A percentile compares a stretch with the other conserved stretches of the same genome.
These are phyloP conservation scores for Diospyros lotus DNA, from an alignment of 148 eudicot species.

Conservation along the genomic window DNA sequence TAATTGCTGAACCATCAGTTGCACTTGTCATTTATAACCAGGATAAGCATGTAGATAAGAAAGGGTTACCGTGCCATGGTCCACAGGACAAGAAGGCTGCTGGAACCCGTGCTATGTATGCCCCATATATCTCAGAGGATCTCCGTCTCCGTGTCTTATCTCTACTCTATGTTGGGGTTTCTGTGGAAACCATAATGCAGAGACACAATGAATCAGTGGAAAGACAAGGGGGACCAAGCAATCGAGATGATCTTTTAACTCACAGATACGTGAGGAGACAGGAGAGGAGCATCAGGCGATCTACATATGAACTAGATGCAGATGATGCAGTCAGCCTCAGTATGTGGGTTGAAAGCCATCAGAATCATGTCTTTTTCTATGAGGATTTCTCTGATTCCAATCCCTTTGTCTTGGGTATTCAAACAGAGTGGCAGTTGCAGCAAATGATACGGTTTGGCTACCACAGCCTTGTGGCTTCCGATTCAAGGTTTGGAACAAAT, in stretches of 20 bases:
- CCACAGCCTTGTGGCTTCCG: conserved; percentile 64
- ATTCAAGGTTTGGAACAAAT: conserved; percentile 76
- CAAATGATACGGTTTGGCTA: conserved; percentile 94
- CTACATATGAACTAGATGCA: conserved; percentile 60
- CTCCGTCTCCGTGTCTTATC: conserved; percentile 83
- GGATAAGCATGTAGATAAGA: conserved; percentile 82
- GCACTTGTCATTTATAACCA: conserved; percentile 82
- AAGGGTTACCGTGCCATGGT: conserved; percentile 90
- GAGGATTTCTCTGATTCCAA: conserved; percentile 68
- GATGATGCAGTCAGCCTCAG: conserved; percentile 84
- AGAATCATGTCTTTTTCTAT: conserved; percentile 62
- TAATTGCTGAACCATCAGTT: conserved; percentile 75
- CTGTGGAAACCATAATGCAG: conserved; percentile 96
- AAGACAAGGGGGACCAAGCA: conserved; percentile 84
- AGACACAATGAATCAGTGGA: conserved; percentile 88
- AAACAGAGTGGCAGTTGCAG: conserved; percentile 97
- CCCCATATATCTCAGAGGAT: conserved; percentile 93
- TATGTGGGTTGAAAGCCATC: conserved; percentile 87
- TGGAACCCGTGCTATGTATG: conserved; percentile 93
- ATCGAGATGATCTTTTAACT: conserved; percentile 88
- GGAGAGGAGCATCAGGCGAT: conserved; percentile 83
- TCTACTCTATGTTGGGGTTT: conserved; percentile 77
- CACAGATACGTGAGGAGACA: conserved; percentile 87
- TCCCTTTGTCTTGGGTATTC: conserved; percentile 80
- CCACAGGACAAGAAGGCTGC: conserved; percentile 80